Percentiles rank a stretch among this genome's conserved stretches.
phyloP scores from a whole-genome alignment of 176 grass and related monocot genomes.

The Zoysia pacifica region DNA sequence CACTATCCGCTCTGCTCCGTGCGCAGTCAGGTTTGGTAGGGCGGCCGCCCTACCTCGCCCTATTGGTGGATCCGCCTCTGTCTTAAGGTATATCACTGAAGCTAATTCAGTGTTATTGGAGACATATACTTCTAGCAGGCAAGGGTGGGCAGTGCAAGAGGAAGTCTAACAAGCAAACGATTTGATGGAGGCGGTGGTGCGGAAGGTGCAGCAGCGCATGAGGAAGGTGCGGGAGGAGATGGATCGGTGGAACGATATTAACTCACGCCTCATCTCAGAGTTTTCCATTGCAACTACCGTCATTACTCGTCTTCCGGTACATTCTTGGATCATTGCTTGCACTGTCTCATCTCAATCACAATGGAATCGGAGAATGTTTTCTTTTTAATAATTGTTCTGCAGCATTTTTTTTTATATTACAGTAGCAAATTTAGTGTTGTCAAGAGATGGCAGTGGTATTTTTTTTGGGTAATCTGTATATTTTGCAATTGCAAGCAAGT shows the following conservation, averaged over 20 bases:
- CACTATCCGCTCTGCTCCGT: too few species aligned
- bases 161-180: neutral
- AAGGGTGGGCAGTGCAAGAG: neutral
- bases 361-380: neutral
- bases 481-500: neutral
- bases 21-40: too few species aligned
- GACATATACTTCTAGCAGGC: neutral
- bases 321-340: neutral
- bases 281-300: slow-evolving; percentile 56
- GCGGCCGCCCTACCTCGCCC: too few species aligned
- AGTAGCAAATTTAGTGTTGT: slow-evolving; percentile 16
- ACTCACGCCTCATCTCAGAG: slow-evolving; percentile 49
- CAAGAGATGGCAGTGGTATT: neutral
- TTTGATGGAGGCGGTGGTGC: slow-evolving; percentile 59
- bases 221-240: slow-evolving; percentile 56
- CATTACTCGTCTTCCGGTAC: slow-evolving; percentile 67
- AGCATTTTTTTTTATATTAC: neutral
- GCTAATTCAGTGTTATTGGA: neutral
- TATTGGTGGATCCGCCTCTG: too few species aligned
- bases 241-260: slow-evolving; percentile 63
- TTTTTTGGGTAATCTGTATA: neutral
- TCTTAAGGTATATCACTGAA: too few species aligned
- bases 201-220: slow-evolving; percentile 71
- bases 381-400: neutral
- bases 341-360: neutral